These are phyloP conservation scores for Rhododendron mucronatum DNA, from an alignment of 148 eudicot species.

Conservation along the genomic window DNA sequence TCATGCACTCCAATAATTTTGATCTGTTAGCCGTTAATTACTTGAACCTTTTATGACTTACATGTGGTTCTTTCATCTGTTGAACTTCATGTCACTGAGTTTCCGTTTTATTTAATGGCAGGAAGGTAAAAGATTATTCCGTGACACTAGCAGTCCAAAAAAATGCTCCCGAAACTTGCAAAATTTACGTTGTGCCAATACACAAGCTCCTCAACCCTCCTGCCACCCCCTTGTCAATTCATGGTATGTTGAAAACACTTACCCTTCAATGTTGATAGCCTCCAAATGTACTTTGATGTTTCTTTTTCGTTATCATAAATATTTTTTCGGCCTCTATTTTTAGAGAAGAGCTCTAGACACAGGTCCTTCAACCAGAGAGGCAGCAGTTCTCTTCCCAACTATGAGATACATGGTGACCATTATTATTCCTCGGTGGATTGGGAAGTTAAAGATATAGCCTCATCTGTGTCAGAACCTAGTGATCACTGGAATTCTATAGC, in stretches of 20 bases:
- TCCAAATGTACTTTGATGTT: neutral
- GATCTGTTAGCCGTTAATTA: neutral
- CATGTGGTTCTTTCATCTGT: slow-evolving; percentile 2
- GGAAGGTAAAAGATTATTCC: slow-evolving; percentile 50
- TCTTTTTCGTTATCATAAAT: neutral
- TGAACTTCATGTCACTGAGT: neutral
- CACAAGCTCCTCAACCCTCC: slow-evolving; percentile 42
- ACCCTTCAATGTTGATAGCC: neutral
- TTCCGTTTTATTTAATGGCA: slow-evolving; percentile 12
- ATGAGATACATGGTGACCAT: slow-evolving; percentile 3
- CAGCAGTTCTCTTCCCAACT: slow-evolving; percentile 12
- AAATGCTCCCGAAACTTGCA: slow-evolving; percentile 55
- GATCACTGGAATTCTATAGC: slow-evolving; percentile 17
- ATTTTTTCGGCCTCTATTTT: neutral
- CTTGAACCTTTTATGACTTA: neutral
- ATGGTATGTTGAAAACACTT: slow-evolving; percentile 28
- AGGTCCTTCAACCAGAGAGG: slow-evolving; percentile 10
- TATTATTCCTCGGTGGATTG: slow-evolving; percentile 12
- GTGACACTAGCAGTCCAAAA: slow-evolving; percentile 51
- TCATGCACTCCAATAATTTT: neutral
- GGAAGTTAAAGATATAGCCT: neutral
- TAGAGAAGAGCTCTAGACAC: slow-evolving; percentile 19
- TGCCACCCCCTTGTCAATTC: slow-evolving; percentile 29
- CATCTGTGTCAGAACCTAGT: slow-evolving; percentile 27
- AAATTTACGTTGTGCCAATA: slow-evolving; percentile 50